Evolutionary conservation across 2,329 filamentous ascomycete genomes (phyloP).

Genomic region (Penicillium digitatum): DNA sequence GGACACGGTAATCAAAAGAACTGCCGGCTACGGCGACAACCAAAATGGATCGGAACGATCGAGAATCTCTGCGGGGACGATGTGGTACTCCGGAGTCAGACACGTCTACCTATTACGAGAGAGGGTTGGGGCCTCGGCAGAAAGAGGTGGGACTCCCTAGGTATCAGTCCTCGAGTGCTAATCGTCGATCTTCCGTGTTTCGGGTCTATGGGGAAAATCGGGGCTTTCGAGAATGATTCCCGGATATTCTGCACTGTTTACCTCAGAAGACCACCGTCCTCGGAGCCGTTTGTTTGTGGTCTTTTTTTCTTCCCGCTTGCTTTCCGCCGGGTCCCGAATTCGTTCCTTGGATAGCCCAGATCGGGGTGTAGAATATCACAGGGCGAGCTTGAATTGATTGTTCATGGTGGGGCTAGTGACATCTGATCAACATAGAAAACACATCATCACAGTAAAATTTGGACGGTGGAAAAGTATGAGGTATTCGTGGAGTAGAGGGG

Average conservation of each 20-base stretch:
- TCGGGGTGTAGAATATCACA: neutral
- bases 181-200: conserved; percentile 21
- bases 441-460: neutral
- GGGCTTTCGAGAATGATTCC: conserved; percentile 2
- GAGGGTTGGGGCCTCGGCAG: neutral
- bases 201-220: conserved; percentile 8
- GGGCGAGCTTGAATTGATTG: neutral
- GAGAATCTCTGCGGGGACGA: neutral
- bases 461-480: neutral
- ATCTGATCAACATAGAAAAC: neutral
- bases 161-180: neutral
- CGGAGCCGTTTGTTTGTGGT: conserved; percentile 1
- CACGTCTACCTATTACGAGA: neutral
- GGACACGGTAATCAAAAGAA: neutral
- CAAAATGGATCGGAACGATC: neutral
- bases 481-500: conserved; percentile 3
- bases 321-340: conserved; percentile 1
- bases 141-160: neutral
- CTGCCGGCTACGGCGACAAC: neutral
- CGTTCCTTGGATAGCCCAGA: conserved; percentile 4
- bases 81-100: neutral
- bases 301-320: neutral
- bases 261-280: neutral
- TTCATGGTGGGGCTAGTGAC: neutral
- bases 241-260: neutral